Base-by-base conservation (phyloP, 805 yeast species). In the Dipodascopsis tothii region DNA sequence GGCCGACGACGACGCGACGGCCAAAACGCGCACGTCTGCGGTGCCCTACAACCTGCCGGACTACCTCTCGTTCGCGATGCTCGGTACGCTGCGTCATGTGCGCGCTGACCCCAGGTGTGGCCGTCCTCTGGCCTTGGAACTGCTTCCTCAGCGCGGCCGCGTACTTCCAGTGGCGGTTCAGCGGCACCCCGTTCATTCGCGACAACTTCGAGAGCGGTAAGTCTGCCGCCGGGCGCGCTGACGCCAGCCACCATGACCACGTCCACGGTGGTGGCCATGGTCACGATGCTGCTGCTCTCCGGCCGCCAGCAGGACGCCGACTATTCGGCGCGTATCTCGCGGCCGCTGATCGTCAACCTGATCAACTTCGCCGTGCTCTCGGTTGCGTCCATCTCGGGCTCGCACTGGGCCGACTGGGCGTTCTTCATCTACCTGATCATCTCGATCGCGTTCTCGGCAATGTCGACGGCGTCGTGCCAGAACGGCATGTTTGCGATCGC, bases 121-220 rank as follows among this genome's bases (percentile, higher is more conserved):
- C 56, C 14, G 54, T 54, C 57, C 69, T 90, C 18, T 90, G 97
- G 96, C 97, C 97, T 0, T 90, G 97, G 96, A 92, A 90, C 68
- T 79, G 92, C 54, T 81, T 88, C 51, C 64, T 92, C 6, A 78
- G 94, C 1, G 95, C 96, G 0, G 75, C 95, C 0, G 81, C 82
- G 5, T 87, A 85, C 63, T 85, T 86, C 57, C 71, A 74, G 46
- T 72, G 75, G 51, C 60, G 87, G 54, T 76, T 90, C 50, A 64
- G 62, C 17, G 67, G 60, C n/a, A 43, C 54, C 37, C 56, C 55
- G 9, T 35, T 39, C 9, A 63, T 65, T 18, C 63, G 66, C 33
- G 63, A 73, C 2, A 74, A 81, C 1, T 86, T 84, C 61, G 75
- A 17, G 11, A 56, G 21, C 35, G 39, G 43, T 66, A 44, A 55